These are phyloP conservation scores for Colletotrichum tabaci DNA, from an alignment of 2,329 filamentous ascomycete species.

Conservation along the genomic window DNA sequence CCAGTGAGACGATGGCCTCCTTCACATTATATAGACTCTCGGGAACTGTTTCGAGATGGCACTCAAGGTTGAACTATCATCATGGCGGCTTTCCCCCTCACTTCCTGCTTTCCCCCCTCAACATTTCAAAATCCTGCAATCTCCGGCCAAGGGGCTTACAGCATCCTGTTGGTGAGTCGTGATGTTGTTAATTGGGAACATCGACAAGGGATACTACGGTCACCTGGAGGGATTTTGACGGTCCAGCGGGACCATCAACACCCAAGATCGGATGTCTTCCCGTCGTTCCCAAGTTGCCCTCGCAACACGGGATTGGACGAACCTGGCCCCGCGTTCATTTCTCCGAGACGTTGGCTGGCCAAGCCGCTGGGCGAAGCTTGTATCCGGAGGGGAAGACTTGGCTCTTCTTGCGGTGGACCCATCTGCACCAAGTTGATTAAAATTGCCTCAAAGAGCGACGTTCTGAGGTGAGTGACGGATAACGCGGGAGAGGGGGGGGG, in stretches of 20 bases:
- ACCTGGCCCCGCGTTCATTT: conserved; percentile 10
- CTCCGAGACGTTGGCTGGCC: neutral
- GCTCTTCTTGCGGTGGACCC: neutral
- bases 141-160: conserved; percentile 17
- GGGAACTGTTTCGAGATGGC: conserved; percentile 21
- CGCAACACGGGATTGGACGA: conserved; percentile 24
- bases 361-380: conserved; percentile 31
- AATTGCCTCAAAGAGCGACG: neutral
- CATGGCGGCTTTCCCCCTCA: conserved; percentile 13
- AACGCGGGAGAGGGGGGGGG: neutral
- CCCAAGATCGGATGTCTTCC: conserved; percentile 29
- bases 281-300: conserved; percentile 13
- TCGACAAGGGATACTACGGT: neutral
- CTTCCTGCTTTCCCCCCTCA: neutral
- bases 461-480: neutral
- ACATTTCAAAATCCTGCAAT: conserved; percentile 6
- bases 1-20: conserved; percentile 5
- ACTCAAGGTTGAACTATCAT: conserved; percentile 30
- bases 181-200: conserved; percentile 32
- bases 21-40: conserved; percentile 38
- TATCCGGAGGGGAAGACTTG: neutral
- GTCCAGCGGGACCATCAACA: neutral
- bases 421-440: conserved; percentile 16
- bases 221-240: neutral
- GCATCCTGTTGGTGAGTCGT: conserved; percentile 2